Conservation (phyloP, 1,139 yeast species). For the Pneumocystis wakefieldiae region DNA sequence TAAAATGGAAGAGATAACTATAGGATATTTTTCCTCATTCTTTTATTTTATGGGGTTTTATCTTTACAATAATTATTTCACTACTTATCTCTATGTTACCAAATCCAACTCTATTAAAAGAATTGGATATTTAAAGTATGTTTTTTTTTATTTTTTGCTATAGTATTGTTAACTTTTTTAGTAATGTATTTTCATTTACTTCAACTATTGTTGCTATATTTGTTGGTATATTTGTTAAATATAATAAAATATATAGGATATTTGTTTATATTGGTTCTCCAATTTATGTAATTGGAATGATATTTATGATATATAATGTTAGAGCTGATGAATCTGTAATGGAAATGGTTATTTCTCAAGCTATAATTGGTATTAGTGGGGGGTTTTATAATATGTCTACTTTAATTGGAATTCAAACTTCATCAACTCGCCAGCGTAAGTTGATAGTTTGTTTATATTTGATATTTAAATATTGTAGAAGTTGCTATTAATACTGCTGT, state of each 20-base stretch:
- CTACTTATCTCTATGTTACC: constrained; percentile 16
- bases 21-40: constrained; percentile 16
- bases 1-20: constrained; percentile 14
- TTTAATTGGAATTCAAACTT: constrained; percentile 40
- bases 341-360: constrained; percentile 15
- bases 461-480: constrained; percentile 17
- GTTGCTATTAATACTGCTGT: constrained; percentile 50
- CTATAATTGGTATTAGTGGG: constrained; percentile 46
- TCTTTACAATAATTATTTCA: constrained; percentile 16
- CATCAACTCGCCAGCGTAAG: constrained; percentile 38
- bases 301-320: constrained; percentile 16
- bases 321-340: constrained; percentile 10
- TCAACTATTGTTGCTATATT: neutral
- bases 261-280: constrained; percentile 15
- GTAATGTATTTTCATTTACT: constrained; percentile 3
- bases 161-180: neutral
- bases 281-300: constrained; percentile 15
- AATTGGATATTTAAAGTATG: constrained; percentile 11
- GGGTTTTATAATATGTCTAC: constrained; percentile 47
- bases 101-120: constrained; percentile 14
- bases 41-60: constrained; percentile 18
- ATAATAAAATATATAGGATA: constrained; percentile 13
- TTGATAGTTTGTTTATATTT: neutral
- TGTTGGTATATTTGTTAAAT: constrained; percentile 11
- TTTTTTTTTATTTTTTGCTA: neutral